A percentile compares a stretch with the other conserved stretches of the same genome.
Evolutionary conservation across 306 rosid genomes (phyloP).

Genomic region (Quercus engelmannii): DNA sequence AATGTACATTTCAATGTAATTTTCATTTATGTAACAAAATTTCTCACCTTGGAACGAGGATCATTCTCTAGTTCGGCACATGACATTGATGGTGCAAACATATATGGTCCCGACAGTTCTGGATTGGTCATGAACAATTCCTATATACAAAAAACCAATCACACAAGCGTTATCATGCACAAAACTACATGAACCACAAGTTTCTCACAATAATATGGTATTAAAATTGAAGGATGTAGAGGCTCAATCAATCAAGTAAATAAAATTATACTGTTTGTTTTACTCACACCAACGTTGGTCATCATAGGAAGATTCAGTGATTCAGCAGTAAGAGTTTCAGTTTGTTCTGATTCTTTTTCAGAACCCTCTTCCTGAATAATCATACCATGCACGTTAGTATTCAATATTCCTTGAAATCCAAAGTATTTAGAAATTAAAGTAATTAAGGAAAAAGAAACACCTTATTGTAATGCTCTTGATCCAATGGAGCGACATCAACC

Average conservation of each 20-base stretch:
- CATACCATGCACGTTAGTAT: neutral
- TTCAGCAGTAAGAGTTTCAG: neutral
- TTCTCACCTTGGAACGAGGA: neutral
- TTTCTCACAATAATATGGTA: too few species aligned
- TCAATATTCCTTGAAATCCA: neutral
- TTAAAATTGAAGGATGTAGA: too few species aligned
- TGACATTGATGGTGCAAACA: conserved; percentile 3
- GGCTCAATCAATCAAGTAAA: neutral
- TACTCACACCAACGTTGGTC: neutral
- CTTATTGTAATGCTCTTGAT: neutral
- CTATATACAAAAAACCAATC: neutral
- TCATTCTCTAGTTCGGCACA: neutral
- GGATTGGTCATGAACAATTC: neutral
- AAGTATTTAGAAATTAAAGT: neutral
- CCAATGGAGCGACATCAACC: neutral
- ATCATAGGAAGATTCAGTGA: neutral
- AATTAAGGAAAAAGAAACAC: neutral
- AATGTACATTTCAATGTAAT: too few species aligned
- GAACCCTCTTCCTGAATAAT: conserved; percentile 1
- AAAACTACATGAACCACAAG: too few species aligned
- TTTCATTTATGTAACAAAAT: neutral
- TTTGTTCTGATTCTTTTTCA: neutral
- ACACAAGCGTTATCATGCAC: neutral
- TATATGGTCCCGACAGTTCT: neutral
- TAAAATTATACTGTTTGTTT: neutral